Evolutionary conservation across 2,329 filamentous ascomycete genomes (phyloP).

Genomic region (Ophiocordyceps sinensis): DNA sequence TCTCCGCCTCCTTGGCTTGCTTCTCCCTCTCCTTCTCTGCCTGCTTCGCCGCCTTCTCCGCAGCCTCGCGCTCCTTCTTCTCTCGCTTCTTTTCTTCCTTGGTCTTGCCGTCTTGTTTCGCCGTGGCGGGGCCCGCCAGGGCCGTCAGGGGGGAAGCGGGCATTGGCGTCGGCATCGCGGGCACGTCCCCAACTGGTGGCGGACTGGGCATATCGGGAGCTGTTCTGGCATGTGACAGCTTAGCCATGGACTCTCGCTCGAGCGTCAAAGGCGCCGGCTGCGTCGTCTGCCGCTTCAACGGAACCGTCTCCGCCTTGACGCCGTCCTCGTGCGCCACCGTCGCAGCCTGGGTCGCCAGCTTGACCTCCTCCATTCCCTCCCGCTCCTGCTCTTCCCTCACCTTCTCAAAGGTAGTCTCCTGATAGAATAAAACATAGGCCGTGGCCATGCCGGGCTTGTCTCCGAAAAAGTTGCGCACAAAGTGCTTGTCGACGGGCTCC

Average conservation of each 20-base stretch:
- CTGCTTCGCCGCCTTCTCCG: slow-evolving; percentile 42
- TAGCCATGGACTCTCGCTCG: slow-evolving; percentile 38
- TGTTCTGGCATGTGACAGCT: slow-evolving; percentile 52
- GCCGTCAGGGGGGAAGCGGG: slow-evolving; percentile 3
- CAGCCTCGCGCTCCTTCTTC: slow-evolving; percentile 50
- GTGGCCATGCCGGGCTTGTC: slow-evolving; percentile 84
- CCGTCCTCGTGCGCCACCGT: slow-evolving; percentile 35
- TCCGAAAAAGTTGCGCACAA: slow-evolving; percentile 93
- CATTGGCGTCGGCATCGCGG: background rate
- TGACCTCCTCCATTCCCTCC: slow-evolving; percentile 53
- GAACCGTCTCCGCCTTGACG: slow-evolving; percentile 26
- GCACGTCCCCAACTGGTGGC: slow-evolving; percentile 3
- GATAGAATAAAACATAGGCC: slow-evolving; percentile 95
- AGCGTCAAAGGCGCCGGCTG: slow-evolving; percentile 30
- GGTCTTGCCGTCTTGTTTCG: slow-evolving; percentile 20
- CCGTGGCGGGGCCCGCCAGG: slow-evolving; percentile 8
- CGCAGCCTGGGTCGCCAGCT: slow-evolving; percentile 41
- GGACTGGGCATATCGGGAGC: slow-evolving; percentile 29
- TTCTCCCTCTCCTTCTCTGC: slow-evolving; percentile 25
- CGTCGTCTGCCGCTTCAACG: slow-evolving; percentile 35
- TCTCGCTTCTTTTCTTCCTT: slow-evolving; percentile 51
- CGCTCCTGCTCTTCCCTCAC: slow-evolving; percentile 67
- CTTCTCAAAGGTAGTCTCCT: slow-evolving; percentile 65
- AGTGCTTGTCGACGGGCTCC: slow-evolving; percentile 91
- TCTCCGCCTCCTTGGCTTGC: slow-evolving; percentile 31